Conservation (phyloP, 768 basidiomycete genomes). For the Rhizopogon sp. region DNA sequence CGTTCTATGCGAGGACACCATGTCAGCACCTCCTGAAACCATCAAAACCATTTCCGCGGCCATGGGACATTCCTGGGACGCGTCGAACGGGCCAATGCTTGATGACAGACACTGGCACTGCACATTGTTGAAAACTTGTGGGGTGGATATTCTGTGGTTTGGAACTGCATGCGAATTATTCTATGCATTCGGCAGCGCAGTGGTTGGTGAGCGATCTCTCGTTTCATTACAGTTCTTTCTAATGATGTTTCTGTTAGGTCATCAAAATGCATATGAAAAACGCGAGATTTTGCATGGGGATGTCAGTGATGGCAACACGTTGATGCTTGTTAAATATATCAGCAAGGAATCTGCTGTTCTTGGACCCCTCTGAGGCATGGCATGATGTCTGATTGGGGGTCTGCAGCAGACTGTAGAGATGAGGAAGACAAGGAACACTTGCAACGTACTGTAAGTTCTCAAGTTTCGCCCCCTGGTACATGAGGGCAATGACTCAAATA, state of each 20-base stretch:
- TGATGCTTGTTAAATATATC: not conserved
- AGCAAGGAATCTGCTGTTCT: not conserved
- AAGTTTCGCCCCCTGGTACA: not conserved
- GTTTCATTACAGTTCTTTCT: not conserved
- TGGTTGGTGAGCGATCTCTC: not conserved
- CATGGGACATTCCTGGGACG: not conserved
- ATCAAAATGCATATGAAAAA: not conserved
- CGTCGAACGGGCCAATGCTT: not conserved
- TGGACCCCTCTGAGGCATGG: not conserved
- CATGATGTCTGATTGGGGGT: not conserved
- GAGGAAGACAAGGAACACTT: not conserved
- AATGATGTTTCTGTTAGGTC: not conserved
- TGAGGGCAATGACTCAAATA: not conserved
- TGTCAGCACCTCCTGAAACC: not conserved
- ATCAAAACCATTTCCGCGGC: not conserved
- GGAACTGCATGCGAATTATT: not conserved
- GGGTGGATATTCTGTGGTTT: not conserved
- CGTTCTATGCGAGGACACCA: not conserved
- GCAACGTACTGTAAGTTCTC: not conserved
- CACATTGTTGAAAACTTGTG: no score
- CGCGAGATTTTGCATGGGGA: not conserved
- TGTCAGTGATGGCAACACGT: not conserved
- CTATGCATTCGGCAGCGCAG: not conserved
- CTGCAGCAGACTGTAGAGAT: not conserved
- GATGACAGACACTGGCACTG: not conserved